These are phyloP conservation scores for Cyathus striatus DNA, from an alignment of 768 basidiomycete genomes.

Conservation along the genomic window DNA sequence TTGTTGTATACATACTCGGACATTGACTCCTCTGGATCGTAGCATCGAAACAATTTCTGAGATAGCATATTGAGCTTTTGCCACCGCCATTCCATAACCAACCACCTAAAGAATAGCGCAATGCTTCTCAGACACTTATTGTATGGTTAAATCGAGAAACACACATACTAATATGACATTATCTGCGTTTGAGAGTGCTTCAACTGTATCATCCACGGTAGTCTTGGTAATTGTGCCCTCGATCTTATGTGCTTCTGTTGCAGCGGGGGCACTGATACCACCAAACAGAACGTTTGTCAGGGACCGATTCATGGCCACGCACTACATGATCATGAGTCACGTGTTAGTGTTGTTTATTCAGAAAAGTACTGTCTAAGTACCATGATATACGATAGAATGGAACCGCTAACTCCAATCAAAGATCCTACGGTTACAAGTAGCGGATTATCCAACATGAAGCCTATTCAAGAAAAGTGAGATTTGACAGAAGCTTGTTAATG, in stretches of 20 bases:
- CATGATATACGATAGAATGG: slow-evolving; percentile 91
- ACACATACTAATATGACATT: slow-evolving; percentile 76
- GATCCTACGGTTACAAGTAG: slow-evolving; percentile 81
- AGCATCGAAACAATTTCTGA: slow-evolving; percentile 74
- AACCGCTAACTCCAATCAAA: slow-evolving; percentile 85
- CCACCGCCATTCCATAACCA: slow-evolving; percentile 90
- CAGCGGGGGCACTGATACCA: slow-evolving; percentile 60
- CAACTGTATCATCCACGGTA: slow-evolving; percentile 75
- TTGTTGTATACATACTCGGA: no score
- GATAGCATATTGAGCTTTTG: slow-evolving; percentile 81
- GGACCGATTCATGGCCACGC: slow-evolving; percentile 90
- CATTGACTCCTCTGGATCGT: slow-evolving; percentile 68
- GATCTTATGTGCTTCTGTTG: slow-evolving; percentile 64
- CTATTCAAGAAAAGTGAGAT: slow-evolving; percentile 20
- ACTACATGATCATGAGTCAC: slow-evolving; percentile 39
- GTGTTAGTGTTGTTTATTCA: slow-evolving; percentile 1
- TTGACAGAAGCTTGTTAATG: background rate
- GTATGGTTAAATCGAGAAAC: no score
- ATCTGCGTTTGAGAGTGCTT: slow-evolving; percentile 72
- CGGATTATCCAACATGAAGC: slow-evolving; percentile 88
- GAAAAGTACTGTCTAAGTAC: slow-evolving; percentile 38
- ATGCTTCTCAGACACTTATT: no score
- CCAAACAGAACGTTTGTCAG: slow-evolving; percentile 84
- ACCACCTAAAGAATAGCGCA: slow-evolving; percentile 72
- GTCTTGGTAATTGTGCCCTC: slow-evolving; percentile 79